Percentiles rank a stretch among this genome's conserved stretches.
These are phyloP conservation scores for Corynespora cassiicola DNA, from an alignment of 2,329 filamentous ascomycete species.

Conservation along the genomic window DNA sequence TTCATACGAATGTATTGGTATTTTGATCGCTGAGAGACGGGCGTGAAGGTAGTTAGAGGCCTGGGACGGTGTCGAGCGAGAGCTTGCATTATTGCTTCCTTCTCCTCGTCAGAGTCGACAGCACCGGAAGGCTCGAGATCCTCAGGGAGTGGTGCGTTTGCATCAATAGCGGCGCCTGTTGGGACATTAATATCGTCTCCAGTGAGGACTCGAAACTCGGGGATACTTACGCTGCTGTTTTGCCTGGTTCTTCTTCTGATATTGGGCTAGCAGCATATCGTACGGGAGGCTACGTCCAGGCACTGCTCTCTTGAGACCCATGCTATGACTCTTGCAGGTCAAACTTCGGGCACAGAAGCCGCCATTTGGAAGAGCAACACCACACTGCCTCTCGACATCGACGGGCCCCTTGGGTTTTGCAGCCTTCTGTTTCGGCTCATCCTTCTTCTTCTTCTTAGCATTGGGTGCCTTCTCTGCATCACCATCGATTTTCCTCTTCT, in stretches of 20 bases:
- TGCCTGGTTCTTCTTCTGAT: slow-evolving; percentile 94
- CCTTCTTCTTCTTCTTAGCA: slow-evolving; percentile 88
- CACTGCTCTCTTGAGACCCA: slow-evolving; percentile 91
- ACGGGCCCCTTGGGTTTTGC: slow-evolving; percentile 91
- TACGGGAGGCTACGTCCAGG: slow-evolving; percentile 87
- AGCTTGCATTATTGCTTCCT: slow-evolving; percentile 84
- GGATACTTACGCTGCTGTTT: slow-evolving; percentile 85
- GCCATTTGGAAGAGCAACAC: slow-evolving; percentile 84
- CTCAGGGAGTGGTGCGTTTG: slow-evolving; percentile 88
- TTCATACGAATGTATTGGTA: slow-evolving; percentile 70
- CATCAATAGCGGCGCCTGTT: slow-evolving; percentile 88
- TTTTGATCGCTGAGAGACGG: slow-evolving; percentile 59
- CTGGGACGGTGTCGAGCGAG: slow-evolving; percentile 76
- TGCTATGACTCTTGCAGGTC: slow-evolving; percentile 93
- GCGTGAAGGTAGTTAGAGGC: slow-evolving; percentile 72
- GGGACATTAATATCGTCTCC: background rate
- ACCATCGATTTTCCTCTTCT: slow-evolving; percentile 56
- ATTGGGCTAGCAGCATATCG: slow-evolving; percentile 77
- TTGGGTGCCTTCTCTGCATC: slow-evolving; percentile 83
- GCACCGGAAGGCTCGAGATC: slow-evolving; percentile 74
- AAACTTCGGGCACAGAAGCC: slow-evolving; percentile 86
- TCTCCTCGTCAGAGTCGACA: slow-evolving; percentile 95
- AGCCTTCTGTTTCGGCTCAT: slow-evolving; percentile 82
- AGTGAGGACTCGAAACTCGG: background rate
- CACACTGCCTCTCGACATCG: slow-evolving; percentile 92